phyloP scores from a whole-genome alignment of 495 filamentous ascomycete species.

The Lophium mytilinum region DNA sequence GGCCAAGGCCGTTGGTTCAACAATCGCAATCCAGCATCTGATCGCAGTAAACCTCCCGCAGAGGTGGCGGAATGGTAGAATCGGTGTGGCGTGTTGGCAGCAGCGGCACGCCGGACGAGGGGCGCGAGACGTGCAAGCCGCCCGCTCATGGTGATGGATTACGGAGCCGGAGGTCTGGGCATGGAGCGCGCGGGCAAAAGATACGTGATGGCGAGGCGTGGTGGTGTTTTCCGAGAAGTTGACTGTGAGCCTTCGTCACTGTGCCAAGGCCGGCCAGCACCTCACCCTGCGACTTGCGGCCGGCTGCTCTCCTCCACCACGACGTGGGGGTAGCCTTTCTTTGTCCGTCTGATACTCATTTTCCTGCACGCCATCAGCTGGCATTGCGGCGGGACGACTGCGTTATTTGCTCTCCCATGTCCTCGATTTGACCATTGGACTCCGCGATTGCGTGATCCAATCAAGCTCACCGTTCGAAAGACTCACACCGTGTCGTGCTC shows the following conservation, averaged over 20 bases:
- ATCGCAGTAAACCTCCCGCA: slow-evolving; percentile 62
- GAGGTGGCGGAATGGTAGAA: slow-evolving; percentile 50
- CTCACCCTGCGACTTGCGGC: background rate
- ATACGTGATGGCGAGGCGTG: background rate
- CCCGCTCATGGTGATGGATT: slow-evolving; percentile 58
- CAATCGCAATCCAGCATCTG: slow-evolving; percentile 52
- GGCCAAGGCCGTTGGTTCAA: slow-evolving; percentile 62
- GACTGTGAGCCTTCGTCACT: background rate
- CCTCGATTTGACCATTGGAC: background rate
- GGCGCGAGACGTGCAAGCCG: slow-evolving; percentile 66
- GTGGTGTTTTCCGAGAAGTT: background rate
- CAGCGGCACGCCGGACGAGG: slow-evolving; percentile 46
- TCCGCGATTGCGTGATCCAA: background rate
- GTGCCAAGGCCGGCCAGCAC: background rate
- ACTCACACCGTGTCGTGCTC: too few relatives aligned
- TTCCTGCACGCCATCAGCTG: too few relatives aligned
- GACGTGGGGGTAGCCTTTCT: background rate
- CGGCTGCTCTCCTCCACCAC: background rate
- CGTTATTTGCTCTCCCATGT: background rate
- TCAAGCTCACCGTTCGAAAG: background rate
- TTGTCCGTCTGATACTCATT: background rate
- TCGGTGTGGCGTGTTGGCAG: slow-evolving; percentile 52
- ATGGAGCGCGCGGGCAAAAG: background rate
- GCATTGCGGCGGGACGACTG: too few relatives aligned
- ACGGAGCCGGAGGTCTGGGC: background rate